Conservation (phyloP, 306 rosid species). For the Comarum palustre region DNA sequence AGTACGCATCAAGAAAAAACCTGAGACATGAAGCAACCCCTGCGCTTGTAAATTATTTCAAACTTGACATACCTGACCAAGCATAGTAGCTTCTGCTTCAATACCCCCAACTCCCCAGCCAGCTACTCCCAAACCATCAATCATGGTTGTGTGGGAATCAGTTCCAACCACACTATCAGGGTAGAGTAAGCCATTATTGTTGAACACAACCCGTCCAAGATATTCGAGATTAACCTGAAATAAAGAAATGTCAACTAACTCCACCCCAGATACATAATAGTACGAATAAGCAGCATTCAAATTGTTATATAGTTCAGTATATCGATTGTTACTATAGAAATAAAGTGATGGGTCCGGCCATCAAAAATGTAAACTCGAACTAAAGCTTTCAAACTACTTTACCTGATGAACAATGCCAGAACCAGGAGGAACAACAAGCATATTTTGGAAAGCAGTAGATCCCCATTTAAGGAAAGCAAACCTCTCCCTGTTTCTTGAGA, state of each 20-base stretch:
- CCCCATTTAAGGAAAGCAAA: conserved; percentile 97
- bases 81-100: conserved; percentile 96
- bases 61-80: conserved; percentile 67
- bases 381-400: conserved; percentile 23
- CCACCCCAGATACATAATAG: not conserved
- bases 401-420: conserved; percentile 96
- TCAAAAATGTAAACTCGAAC: not conserved
- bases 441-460: conserved; percentile 73
- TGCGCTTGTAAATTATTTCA: conserved; percentile 13
- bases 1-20: not conserved
- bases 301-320: not conserved
- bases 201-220: conserved; percentile 91
- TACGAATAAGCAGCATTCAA: not conserved
- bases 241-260: conserved; percentile 22
- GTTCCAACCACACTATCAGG: conserved; percentile 98
- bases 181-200: conserved; percentile 72
- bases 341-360: not conserved
- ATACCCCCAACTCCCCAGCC: conserved; percentile 99
- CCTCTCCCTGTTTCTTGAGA: conserved; percentile 85
- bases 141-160: conserved; percentile 95
- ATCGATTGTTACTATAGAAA: not conserved
- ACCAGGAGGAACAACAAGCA: conserved; percentile 98
- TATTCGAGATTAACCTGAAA: conserved; percentile 93
- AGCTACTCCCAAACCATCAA: conserved; percentile 92
- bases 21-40: not conserved